Evolutionary conservation across 495 filamentous ascomycete genomes (phyloP).

Genomic region (Stereocaulon alpinum): DNA sequence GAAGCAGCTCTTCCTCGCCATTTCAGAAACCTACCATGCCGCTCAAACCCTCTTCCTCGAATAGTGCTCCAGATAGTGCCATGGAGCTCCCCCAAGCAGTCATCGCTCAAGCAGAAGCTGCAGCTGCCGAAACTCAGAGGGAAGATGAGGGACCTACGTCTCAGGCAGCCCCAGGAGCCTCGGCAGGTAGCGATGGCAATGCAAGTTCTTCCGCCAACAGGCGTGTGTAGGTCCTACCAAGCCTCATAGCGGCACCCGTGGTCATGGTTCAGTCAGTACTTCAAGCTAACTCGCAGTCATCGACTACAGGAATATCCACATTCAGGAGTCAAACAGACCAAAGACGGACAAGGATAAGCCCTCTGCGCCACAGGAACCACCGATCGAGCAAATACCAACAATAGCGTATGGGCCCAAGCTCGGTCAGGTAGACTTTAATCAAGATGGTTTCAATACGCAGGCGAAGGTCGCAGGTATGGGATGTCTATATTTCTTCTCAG

Average conservation of each 20-base stretch:
- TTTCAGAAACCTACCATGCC: neutral
- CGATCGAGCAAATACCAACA: slow-evolving; percentile 30
- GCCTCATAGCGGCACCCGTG: no score
- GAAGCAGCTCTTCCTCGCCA: neutral
- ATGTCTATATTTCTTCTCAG: neutral
- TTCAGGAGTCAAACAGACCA: neutral
- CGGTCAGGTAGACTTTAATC: slow-evolving; percentile 39
- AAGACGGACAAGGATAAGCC: neutral
- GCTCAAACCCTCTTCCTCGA: neutral
- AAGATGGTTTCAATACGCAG: slow-evolving; percentile 44
- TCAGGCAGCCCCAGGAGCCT: neutral
- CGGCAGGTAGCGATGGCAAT: neutral
- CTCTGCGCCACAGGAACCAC: slow-evolving; percentile 10
- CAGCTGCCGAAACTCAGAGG: slow-evolving; percentile 22
- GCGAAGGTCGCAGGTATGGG: slow-evolving; percentile 36
- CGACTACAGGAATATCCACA: neutral
- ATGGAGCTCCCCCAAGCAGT: slow-evolving; percentile 21
- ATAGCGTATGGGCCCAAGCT: slow-evolving; percentile 41
- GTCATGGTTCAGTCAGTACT: neutral
- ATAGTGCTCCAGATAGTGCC: neutral
- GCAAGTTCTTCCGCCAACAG: neutral
- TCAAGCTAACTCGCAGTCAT: neutral
- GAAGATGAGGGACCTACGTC: neutral
- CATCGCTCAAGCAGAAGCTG: slow-evolving; percentile 30
- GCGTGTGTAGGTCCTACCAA: neutral